A percentile compares a stretch with the other conserved stretches of the same genome.
Evolutionary conservation across 805 yeast genomes (phyloP).

Genomic region (Barnettozyma pratensis): DNA sequence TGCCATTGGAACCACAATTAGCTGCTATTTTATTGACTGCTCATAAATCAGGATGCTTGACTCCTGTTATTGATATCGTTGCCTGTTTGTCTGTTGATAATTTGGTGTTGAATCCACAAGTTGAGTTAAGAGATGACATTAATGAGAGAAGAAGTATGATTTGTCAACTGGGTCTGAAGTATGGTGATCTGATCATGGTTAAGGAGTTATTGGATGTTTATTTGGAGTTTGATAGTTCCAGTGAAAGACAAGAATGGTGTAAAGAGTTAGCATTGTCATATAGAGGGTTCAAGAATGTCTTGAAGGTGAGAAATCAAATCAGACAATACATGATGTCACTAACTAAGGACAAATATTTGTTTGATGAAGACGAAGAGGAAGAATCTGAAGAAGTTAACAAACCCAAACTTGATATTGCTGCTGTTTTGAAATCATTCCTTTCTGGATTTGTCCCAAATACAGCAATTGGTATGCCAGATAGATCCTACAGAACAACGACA

Average conservation of each 20-base stretch:
- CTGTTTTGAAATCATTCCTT: conserved; percentile 71
- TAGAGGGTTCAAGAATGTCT: conserved; percentile 76
- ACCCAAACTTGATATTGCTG: conserved; percentile 43
- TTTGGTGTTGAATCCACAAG: conserved; percentile 70
- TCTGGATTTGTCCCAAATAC: conserved; percentile 83
- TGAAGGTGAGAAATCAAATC: conserved; percentile 71
- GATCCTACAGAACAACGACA: conserved; percentile 81
- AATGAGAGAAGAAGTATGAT: conserved; percentile 66
- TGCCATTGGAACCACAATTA: conserved; percentile 90
- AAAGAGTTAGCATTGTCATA: conserved; percentile 66
- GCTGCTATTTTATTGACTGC: conserved; percentile 82
- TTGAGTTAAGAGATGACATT: conserved; percentile 78
- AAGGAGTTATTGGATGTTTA: conserved; percentile 70
- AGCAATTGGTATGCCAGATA: conserved; percentile 92
- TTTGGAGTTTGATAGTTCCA: conserved; percentile 35
- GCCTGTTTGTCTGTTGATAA: conserved; percentile 93
- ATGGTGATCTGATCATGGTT: conserved; percentile 81
- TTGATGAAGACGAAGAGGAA: conserved; percentile 15
- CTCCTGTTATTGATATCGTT: conserved; percentile 78
- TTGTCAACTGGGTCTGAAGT: conserved; percentile 63
- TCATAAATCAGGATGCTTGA: conserved; percentile 42
- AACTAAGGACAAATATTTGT: conserved; percentile 31
- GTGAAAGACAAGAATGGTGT: conserved; percentile 79
- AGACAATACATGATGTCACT: conserved; percentile 56
- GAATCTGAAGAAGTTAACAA: conserved; percentile 1